Evolutionary conservation across 1,284 basidiomycete species (phyloP).

Genomic region (Erythrobasidium hasegawianum): DNA sequence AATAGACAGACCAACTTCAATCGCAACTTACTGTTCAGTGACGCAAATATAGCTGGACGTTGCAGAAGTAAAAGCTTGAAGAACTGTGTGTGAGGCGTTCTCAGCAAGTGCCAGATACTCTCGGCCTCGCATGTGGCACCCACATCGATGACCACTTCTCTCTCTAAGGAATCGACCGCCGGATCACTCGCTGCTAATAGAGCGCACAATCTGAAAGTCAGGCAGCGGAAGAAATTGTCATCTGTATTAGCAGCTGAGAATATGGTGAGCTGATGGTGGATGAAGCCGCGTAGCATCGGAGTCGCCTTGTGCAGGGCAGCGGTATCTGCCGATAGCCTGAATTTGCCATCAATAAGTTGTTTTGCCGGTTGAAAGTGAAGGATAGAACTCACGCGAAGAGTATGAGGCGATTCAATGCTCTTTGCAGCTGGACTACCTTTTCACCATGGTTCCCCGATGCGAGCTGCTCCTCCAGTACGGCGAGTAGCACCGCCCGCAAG

Average conservation of each 20-base stretch:
- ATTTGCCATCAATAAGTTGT: too few relatives aligned
- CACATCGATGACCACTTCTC: too few relatives aligned
- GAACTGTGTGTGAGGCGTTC: too few relatives aligned
- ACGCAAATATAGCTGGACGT: too few relatives aligned
- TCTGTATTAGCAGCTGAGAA: slow-evolving; percentile 25
- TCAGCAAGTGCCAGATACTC: too few relatives aligned
- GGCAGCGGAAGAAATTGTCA: neutral
- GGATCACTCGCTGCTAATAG: neutral
- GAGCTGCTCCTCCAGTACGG: slow-evolving; percentile 26
- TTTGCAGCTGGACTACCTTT: slow-evolving; percentile 1
- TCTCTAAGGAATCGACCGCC: too few relatives aligned
- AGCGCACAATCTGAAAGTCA: slow-evolving; percentile 11
- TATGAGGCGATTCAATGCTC: slow-evolving; percentile 12
- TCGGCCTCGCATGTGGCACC: too few relatives aligned
- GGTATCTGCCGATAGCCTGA: slow-evolving; percentile 12
- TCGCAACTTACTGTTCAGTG: too few relatives aligned
- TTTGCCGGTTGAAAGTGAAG: too few relatives aligned
- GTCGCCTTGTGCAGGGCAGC: neutral
- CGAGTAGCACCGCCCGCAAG: slow-evolving; percentile 8
- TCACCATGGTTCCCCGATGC: neutral
- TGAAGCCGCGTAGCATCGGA: slow-evolving; percentile 15
- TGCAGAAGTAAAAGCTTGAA: too few relatives aligned
- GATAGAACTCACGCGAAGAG: slow-evolving; percentile 13
- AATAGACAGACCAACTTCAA: too few relatives aligned
- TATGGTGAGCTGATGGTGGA: slow-evolving; percentile 33